These are phyloP conservation scores for Cercospora sp. DNA, from an alignment of 2,329 filamentous ascomycete genomes.

Conservation along the genomic window DNA sequence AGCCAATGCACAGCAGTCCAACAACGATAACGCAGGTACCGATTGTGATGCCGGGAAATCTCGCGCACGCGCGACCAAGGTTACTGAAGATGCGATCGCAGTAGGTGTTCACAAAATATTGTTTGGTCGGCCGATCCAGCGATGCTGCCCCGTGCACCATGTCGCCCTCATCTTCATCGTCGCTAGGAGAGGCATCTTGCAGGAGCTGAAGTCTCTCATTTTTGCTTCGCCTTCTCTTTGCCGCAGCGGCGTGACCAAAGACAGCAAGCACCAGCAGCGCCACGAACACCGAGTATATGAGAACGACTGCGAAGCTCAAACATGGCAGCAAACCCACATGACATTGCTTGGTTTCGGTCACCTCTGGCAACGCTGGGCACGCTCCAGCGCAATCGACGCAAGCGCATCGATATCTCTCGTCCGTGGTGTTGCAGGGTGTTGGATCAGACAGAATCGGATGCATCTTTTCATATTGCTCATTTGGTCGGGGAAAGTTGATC, in stretches of 20 bases:
- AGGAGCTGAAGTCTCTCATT: slow-evolving; percentile 82
- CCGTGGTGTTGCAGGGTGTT: slow-evolving; percentile 86
- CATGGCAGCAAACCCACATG: slow-evolving; percentile 87
- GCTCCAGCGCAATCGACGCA: slow-evolving; percentile 89
- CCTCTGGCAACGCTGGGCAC: slow-evolving; percentile 76
- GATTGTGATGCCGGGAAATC: slow-evolving; percentile 84
- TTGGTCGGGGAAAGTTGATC: slow-evolving; percentile 79
- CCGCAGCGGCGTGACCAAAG: slow-evolving; percentile 73
- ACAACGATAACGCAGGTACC: slow-evolving; percentile 72
- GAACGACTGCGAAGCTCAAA: slow-evolving; percentile 86
- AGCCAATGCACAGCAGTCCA: slow-evolving; percentile 77
- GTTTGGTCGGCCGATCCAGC: slow-evolving; percentile 73
- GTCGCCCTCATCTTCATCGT: slow-evolving; percentile 92
- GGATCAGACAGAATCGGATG: slow-evolving; percentile 67
- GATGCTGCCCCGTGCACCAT: slow-evolving; percentile 73
- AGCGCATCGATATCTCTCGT: slow-evolving; percentile 82
- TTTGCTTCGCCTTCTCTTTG: slow-evolving; percentile 69
- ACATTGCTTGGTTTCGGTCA: slow-evolving; percentile 70
- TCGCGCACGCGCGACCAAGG: slow-evolving; percentile 76
- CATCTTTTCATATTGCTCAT: slow-evolving; percentile 69
- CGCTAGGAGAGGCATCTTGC: slow-evolving; percentile 78
- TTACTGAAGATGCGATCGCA: slow-evolving; percentile 78
- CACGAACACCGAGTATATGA: slow-evolving; percentile 77
- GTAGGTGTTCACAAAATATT: slow-evolving; percentile 80
- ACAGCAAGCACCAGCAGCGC: slow-evolving; percentile 65